Evolutionary conservation across 176 grass and related monocot genomes (phyloP), one percentile per base, ranked within the genome.

Genomic region (Pharus latifolius): DNA sequence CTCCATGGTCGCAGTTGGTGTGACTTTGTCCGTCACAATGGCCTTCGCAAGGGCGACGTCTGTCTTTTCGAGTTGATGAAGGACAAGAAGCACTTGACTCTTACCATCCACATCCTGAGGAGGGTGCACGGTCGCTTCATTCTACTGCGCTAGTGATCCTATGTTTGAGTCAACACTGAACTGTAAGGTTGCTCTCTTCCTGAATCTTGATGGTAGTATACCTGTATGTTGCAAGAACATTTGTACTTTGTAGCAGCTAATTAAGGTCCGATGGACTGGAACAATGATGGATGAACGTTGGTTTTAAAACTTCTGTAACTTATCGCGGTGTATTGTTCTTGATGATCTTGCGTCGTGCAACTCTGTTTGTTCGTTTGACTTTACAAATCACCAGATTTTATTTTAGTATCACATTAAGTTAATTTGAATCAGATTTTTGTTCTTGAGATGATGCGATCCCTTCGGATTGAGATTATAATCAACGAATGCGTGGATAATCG

Each of bases 81-180:
- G 24, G 49, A n/a, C 11, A 8, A 22, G 6, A 56, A 23, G 9
- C 19, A 22, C 7, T 48, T n/a, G 17, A 49, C 49, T 3, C 29
- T 65, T 49, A 33, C 42, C n/a, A 59, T 84, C 57, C 81, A 78
- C 50, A 31, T 78, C 59, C 59, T 84, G 10, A 49, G 81, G 31
- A 65, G 47, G 74, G n/a, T 78, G 49, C 58, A 14, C 31, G 58
- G 74, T 56, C 66, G 40, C 73, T 83, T 64, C 24, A 65, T 48
- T 22, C 66, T 72, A 40, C n/a, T 84, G 41, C 23, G 14, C 42
- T 84, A 84, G n/a, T 0, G 4, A 12, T 23, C 56, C 9, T 20
- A 4, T 19, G 56, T 3, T 32, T 58, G 23, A 4, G 15, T 12
- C 12, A 10, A 54, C 45, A 14, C 61, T 10, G 38, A 28, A 28